phyloP scores from a whole-genome alignment of 345 rosid genomes.

The Citrus maxima region DNA sequence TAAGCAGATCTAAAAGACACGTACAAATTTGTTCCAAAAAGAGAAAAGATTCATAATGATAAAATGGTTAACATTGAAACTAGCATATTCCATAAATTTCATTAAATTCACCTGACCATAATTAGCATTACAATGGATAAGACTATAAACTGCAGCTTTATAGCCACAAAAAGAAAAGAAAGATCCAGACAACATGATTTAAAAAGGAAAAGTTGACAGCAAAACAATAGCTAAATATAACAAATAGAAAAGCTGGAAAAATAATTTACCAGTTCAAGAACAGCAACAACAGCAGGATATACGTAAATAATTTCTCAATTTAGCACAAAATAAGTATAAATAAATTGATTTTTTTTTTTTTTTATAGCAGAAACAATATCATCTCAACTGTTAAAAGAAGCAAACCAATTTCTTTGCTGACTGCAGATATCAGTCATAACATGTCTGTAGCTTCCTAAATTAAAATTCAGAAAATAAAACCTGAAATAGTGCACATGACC shows the following conservation, averaged over 20 bases:
- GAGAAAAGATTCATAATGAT: background rate
- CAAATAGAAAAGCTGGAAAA: slow-evolving; percentile 16
- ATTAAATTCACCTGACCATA: background rate
- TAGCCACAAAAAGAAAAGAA: slow-evolving; percentile 6
- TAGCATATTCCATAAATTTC: slow-evolving; percentile 8
- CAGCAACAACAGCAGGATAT: slow-evolving; percentile 11
- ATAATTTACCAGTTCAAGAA: slow-evolving; percentile 10
- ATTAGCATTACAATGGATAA: slow-evolving; percentile 3
- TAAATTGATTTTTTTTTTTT: background rate
- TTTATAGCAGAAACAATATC: background rate
- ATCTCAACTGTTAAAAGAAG: background rate
- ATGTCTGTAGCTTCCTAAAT: background rate
- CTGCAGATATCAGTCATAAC: background rate
- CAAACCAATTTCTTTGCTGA: background rate
- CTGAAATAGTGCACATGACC: background rate
- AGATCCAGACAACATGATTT: slow-evolving; percentile 9
- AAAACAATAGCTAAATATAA: slow-evolving; percentile 6
- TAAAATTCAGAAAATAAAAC: background rate
- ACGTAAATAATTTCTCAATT: slow-evolving; percentile 2
- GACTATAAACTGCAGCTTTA: slow-evolving; percentile 1
- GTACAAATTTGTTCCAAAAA: background rate
- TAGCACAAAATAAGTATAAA: slow-evolving; percentile 3
- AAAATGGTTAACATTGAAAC: background rate
- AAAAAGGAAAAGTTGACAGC: slow-evolving; percentile 21
- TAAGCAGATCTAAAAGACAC: background rate